These are phyloP conservation scores for Saitoella complicata DNA, from an alignment of 805 yeast species.

Conservation along the genomic window DNA sequence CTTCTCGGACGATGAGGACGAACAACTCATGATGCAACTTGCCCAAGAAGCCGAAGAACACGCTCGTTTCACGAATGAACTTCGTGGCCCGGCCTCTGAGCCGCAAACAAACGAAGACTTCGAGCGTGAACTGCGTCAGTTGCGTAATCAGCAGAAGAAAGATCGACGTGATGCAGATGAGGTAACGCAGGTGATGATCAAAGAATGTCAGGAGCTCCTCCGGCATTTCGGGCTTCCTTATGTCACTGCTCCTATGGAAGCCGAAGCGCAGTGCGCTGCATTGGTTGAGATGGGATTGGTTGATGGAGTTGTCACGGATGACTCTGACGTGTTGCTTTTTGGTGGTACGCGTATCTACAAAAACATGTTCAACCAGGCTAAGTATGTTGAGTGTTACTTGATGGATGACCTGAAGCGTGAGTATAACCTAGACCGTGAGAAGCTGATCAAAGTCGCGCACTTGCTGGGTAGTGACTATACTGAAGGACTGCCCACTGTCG, in stretches of 20 bases:
- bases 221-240: conserved; percentile 86
- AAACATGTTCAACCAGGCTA: conserved; percentile 86
- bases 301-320: conserved; percentile 94
- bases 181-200: conserved; percentile 70
- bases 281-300: conserved; percentile 51
- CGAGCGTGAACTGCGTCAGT: conserved; percentile 21
- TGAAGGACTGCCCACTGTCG: conserved; percentile 79
- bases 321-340: conserved; percentile 87
- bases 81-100: conserved; percentile 16
- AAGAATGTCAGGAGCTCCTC: conserved; percentile 77
- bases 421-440: conserved; percentile 46
- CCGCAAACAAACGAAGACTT: conserved; percentile 9
- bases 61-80: conserved; percentile 36
- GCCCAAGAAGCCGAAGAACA: conserved; percentile 60
- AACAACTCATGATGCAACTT: conserved; percentile 43
- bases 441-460: conserved; percentile 65
- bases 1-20: conserved; percentile 52
- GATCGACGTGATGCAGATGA: conserved; percentile 82
- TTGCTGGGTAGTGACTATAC: conserved; percentile 91
- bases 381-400: conserved; percentile 74
- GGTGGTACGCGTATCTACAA: conserved; percentile 73
- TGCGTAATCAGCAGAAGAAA: conserved; percentile 46
- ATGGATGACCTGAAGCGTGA: conserved; percentile 39
- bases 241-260: conserved; percentile 95
- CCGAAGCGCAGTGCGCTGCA: conserved; percentile 96